Conservation (phyloP, 148 eudicot genomes). For the Fagopyrum esculentum region DNA sequence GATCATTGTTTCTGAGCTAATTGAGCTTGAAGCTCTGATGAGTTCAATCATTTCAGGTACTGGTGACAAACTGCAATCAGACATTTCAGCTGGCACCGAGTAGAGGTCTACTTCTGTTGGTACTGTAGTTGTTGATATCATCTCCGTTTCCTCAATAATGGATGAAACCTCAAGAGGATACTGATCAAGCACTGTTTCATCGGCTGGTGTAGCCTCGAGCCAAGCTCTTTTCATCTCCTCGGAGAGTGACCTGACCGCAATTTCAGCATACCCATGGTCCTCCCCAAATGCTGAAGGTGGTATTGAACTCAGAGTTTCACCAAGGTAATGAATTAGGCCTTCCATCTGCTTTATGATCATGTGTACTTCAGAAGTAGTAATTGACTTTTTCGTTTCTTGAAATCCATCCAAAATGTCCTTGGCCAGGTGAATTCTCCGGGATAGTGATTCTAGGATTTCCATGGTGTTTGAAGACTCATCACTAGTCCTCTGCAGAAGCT, state of each 20-base stretch:
- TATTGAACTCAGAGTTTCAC: constrained; percentile 45
- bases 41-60: constrained; percentile 11
- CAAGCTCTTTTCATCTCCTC: constrained; percentile 45
- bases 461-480: constrained; percentile 23
- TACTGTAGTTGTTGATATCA: neutral
- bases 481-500: constrained; percentile 37
- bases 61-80: constrained; percentile 32
- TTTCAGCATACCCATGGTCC: constrained; percentile 33
- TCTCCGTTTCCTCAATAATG: neutral
- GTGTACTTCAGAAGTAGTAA: constrained; percentile 20
- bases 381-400: constrained; percentile 18
- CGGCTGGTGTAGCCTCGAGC: constrained; percentile 17
- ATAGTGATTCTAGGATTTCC: constrained; percentile 34
- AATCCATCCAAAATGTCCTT: constrained; percentile 28
- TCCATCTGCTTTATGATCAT: constrained; percentile 37
- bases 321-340: constrained; percentile 42
- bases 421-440: constrained; percentile 31
- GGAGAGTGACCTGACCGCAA: constrained; percentile 49
- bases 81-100: constrained; percentile 33
- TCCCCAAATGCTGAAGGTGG: constrained; percentile 35
- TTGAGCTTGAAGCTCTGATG: constrained; percentile 23
- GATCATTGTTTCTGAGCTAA: constrained; percentile 15
- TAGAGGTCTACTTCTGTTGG: constrained; percentile 53
- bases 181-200: constrained; percentile 1
- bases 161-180: constrained; percentile 7